phyloP scores from a whole-genome alignment of 192 early-diverging fungal genomes.

The Coemansia biformis region DNA sequence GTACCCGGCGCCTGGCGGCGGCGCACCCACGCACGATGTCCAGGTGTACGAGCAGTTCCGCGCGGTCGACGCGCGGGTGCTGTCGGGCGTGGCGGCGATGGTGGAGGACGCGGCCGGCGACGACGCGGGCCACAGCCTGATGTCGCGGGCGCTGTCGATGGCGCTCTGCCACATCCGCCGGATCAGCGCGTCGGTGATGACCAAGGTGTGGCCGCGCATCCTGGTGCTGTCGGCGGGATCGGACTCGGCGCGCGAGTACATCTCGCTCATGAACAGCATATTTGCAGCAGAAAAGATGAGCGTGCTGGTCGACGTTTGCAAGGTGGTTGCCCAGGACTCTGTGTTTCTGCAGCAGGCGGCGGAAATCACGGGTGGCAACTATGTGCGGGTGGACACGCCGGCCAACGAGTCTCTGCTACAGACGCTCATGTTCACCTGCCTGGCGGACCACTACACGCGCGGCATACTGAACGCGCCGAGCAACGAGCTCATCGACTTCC shows the following conservation, averaged over 20 bases:
- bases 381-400: slow-evolving; percentile 64
- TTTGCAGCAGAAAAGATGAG: slow-evolving; percentile 93
- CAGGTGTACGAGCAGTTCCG: slow-evolving; percentile 52
- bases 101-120: slow-evolving; percentile 1
- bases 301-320: slow-evolving; percentile 88
- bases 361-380: slow-evolving; percentile 81
- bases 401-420: slow-evolving; percentile 67
- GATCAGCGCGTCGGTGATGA: slow-evolving; percentile 4
- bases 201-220: slow-evolving; percentile 65
- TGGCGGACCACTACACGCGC: slow-evolving; percentile 76
- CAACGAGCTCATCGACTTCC: slow-evolving; percentile 82
- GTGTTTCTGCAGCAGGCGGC: slow-evolving; percentile 92
- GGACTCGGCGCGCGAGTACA: slow-evolving; percentile 85
- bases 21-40: slow-evolving; percentile 16
- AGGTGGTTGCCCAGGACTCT: slow-evolving; percentile 68
- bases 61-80: slow-evolving; percentile 30
- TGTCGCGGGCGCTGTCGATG: slow-evolving; percentile 46
- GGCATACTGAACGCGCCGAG: slow-evolving; percentile 66
- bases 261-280: slow-evolving; percentile 96
- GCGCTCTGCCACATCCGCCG: slow-evolving; percentile 49
- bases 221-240: slow-evolving; percentile 80
- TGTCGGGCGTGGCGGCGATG: slow-evolving; percentile 29
- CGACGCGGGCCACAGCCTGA: slow-evolving; percentile 26
- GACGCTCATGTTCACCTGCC: slow-evolving; percentile 71
- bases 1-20: slow-evolving; percentile 24